phyloP scores from a whole-genome alignment of 2,329 filamentous ascomycete genomes.

The Claviceps humidiphila region DNA sequence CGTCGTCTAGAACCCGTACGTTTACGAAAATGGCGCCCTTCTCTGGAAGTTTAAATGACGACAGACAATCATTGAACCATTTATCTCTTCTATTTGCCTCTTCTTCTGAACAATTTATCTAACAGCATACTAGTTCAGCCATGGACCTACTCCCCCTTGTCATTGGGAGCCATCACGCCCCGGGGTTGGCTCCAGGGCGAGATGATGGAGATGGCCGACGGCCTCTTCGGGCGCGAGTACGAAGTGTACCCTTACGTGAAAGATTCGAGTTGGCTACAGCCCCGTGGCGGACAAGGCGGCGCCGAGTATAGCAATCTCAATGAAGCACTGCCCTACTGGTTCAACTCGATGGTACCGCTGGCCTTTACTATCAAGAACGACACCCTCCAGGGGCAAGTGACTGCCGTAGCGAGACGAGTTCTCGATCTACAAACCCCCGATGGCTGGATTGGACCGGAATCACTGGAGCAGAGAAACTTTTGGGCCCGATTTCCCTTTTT shows the following conservation, averaged over 20 bases:
- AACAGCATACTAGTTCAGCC: slow-evolving; percentile 8
- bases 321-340: slow-evolving; percentile 47
- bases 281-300: slow-evolving; percentile 20
- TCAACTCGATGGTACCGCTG: slow-evolving; percentile 44
- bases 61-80: neutral
- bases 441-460: slow-evolving; percentile 38
- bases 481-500: slow-evolving; percentile 21
- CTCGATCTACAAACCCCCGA: slow-evolving; percentile 28
- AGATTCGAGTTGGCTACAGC: slow-evolving; percentile 31
- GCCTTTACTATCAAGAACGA: slow-evolving; percentile 35
- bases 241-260: slow-evolving; percentile 43
- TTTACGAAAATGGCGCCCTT: neutral
- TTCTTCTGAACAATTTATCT: neutral
- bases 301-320: slow-evolving; percentile 42
- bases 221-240: slow-evolving; percentile 36
- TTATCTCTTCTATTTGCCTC: neutral
- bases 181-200: slow-evolving; percentile 39
- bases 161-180: slow-evolving; percentile 36
- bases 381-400: slow-evolving; percentile 27
- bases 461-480: slow-evolving; percentile 14
- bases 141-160: slow-evolving; percentile 16
- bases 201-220: slow-evolving; percentile 32
- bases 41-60: neutral
- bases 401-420: slow-evolving; percentile 24
- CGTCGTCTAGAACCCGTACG: slow-evolving; percentile 2